Evolutionary conservation across 1,139 yeast genomes (phyloP).

Genomic region (Magnusiomyces suaveolens): DNA sequence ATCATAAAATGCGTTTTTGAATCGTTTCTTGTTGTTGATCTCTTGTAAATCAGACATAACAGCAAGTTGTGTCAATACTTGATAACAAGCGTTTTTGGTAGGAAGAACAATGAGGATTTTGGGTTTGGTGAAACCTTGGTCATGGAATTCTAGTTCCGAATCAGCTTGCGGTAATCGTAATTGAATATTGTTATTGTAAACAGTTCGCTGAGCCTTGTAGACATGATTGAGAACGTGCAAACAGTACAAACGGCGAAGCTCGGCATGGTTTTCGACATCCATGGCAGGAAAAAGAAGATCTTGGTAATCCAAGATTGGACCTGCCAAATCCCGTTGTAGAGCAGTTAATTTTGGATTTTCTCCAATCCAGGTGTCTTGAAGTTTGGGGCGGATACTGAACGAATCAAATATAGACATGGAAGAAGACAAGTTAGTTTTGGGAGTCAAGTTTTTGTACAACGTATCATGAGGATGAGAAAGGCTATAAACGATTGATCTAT

Average conservation of each 20-base stretch:
- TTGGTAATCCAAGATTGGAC: conserved; percentile 61
- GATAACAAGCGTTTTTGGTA: conserved; percentile 69
- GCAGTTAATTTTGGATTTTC: conserved; percentile 27
- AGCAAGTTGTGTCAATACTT: conserved; percentile 55
- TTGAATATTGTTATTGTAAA: conserved; percentile 63
- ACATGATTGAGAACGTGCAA: conserved; percentile 77
- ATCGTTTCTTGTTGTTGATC: conserved; percentile 71
- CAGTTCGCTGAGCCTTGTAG: conserved; percentile 72
- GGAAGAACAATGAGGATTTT: conserved; percentile 77
- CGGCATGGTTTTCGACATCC: conserved; percentile 34
- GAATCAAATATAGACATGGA: conserved; percentile 6
- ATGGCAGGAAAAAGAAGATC: conserved; percentile 62
- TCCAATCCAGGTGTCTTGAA: conserved; percentile 11
- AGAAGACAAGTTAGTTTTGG: conserved; percentile 2
- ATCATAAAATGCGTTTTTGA: conserved; percentile 57
- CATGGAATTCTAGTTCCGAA: conserved; percentile 52
- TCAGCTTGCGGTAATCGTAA: conserved; percentile 38
- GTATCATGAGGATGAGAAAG: background rate
- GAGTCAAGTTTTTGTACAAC: background rate
- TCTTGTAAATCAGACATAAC: conserved; percentile 59
- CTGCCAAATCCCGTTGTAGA: conserved; percentile 39
- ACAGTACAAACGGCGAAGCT: conserved; percentile 54
- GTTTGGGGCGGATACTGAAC: conserved; percentile 6
- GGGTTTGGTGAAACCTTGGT: conserved; percentile 94
- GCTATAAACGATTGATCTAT: conserved; percentile 8